Evolutionary conservation across 108 stramenopile species (phyloP).

Genomic region (Cyclotella kingstonii): DNA sequence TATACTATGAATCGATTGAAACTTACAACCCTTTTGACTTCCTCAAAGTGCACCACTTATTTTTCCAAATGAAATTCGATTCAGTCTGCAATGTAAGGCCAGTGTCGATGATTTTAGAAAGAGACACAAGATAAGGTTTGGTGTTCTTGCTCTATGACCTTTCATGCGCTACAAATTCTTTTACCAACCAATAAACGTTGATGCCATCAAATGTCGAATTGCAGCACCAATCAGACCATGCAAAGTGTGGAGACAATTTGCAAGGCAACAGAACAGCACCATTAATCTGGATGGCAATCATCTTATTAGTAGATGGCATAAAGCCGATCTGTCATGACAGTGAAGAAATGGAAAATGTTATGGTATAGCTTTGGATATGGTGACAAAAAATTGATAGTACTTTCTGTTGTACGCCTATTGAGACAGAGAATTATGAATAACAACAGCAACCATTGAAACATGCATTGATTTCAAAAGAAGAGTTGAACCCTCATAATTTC

Average conservation of each 20-base stretch:
- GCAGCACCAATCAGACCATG: conserved; percentile 85
- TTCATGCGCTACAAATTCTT: conserved; percentile 87
- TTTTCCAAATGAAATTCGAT: conserved; percentile 66
- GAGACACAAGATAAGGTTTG: conserved; percentile 66
- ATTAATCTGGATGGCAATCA: background rate
- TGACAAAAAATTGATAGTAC: conserved; percentile 82
- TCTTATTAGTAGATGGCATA: conserved; percentile 14
- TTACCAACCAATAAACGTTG: conserved; percentile 70
- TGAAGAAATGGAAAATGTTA: conserved; percentile 43
- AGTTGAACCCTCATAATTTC: conserved; percentile 77
- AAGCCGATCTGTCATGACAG: conserved; percentile 29
- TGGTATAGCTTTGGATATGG: conserved; percentile 68
- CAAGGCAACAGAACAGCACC: conserved; percentile 24
- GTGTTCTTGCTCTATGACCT: conserved; percentile 70
- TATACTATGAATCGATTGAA: conserved; percentile 96
- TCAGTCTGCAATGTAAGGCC: conserved; percentile 52
- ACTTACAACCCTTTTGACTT: conserved; percentile 92
- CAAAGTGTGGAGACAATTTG: conserved; percentile 79
- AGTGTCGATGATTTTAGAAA: conserved; percentile 74
- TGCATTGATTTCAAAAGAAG: conserved; percentile 46
- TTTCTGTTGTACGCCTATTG: conserved; percentile 82
- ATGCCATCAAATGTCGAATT: conserved; percentile 69
- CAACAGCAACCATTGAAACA: conserved; percentile 43
- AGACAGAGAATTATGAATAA: conserved; percentile 66
- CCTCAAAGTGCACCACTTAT: conserved; percentile 78